These are phyloP conservation scores for Solanum rostratum DNA, from an alignment of 257 asterid genomes.

Conservation along the genomic window DNA sequence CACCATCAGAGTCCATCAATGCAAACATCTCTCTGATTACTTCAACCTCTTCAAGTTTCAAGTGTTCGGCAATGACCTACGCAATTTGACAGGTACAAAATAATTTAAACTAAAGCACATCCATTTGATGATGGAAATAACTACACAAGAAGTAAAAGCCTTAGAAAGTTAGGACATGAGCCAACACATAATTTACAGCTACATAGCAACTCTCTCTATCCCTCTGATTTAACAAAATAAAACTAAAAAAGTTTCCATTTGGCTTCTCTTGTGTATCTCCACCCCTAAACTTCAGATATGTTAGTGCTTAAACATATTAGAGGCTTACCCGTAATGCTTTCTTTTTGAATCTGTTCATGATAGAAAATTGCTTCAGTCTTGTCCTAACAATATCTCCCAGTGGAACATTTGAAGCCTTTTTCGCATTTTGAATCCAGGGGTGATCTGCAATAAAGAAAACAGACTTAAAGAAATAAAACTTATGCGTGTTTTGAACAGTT, in stretches of 20 bases:
- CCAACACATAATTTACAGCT: not conserved
- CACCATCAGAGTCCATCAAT: conserved; percentile 83
- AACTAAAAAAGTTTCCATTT: not conserved
- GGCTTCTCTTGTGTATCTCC: not conserved
- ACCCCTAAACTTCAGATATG: not conserved
- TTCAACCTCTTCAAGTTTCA: conserved; percentile 84
- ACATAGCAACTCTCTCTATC: not conserved
- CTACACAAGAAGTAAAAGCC: not conserved
- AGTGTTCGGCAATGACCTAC: conserved; percentile 90
- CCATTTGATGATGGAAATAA: not conserved
- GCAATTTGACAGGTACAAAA: conserved; percentile 2
- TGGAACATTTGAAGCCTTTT: conserved; percentile 83
- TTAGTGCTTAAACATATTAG: not conserved
- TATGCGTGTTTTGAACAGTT: not conserved
- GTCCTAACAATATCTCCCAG: conserved; percentile 85
- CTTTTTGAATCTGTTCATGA: conserved; percentile 86
- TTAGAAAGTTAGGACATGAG: not conserved
- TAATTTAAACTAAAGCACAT: not conserved
- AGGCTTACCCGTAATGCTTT: conserved; percentile 78
- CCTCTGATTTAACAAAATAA: not conserved
- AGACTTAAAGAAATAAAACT: not conserved
- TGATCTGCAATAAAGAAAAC: conserved; percentile 44
- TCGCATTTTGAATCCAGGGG: conserved; percentile 81
- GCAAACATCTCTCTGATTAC: conserved; percentile 92
- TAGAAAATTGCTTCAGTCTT: conserved; percentile 78